Conservation (phyloP, 140 eudicot genomes). For the Stevia rebaudiana region DNA sequence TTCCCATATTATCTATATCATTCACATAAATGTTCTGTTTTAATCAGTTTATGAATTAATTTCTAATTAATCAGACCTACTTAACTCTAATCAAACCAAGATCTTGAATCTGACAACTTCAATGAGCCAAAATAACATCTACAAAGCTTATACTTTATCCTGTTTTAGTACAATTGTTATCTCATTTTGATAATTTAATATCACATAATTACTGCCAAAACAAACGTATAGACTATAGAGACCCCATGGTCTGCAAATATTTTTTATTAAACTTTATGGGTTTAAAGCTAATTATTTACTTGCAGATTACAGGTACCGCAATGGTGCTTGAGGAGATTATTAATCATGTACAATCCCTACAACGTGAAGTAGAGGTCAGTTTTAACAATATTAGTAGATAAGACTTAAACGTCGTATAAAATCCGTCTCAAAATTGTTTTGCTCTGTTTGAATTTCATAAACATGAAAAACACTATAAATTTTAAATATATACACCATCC, state of each 20-base stretch:
- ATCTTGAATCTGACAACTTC: not conserved
- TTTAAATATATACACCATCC: not conserved
- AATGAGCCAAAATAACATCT: not conserved
- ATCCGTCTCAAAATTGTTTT: not conserved
- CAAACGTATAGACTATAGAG: not conserved
- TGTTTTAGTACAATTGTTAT: not conserved
- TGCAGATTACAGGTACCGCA: constrained; percentile 91
- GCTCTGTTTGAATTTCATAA: not conserved
- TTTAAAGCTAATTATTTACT: not conserved
- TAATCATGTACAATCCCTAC: constrained; percentile 84
- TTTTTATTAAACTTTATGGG: not conserved
- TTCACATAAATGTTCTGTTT: not conserved
- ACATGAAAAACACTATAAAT: not conserved
- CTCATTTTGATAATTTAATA: not conserved
- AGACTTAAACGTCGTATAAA: not conserved
- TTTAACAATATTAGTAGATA: not conserved
- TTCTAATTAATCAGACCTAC: not conserved
- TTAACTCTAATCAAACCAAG: not conserved
- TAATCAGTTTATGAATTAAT: not conserved
- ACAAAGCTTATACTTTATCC: not conserved
- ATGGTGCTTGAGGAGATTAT: constrained; percentile 94
- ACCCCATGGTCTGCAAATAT: not conserved
- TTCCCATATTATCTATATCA: not conserved
- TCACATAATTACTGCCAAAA: not conserved
- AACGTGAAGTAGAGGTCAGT: constrained; percentile 89